A percentile compares a stretch with the other conserved stretches of the same genome.
Evolutionary conservation across 306 rosid genomes (phyloP).

Genomic region (Dryas alaskensis): DNA sequence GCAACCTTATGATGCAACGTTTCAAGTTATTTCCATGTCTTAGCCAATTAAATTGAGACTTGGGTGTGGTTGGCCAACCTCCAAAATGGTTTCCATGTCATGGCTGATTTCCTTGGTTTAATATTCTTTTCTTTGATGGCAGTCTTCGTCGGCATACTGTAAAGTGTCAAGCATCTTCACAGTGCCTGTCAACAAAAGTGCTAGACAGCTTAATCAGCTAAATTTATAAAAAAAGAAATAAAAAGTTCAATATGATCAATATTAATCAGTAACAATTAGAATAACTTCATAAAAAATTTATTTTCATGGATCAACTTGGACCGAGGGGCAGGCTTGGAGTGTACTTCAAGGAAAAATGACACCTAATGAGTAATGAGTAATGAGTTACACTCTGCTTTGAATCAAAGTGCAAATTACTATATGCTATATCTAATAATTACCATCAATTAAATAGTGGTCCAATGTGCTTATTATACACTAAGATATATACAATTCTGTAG

Average conservation of each 20-base stretch:
- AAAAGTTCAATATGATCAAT: background rate
- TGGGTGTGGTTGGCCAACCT: conserved; percentile 6
- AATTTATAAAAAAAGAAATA: background rate
- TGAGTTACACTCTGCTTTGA: background rate
- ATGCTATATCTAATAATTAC: conserved; percentile 10
- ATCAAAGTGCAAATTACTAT: background rate
- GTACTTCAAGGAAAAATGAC: conserved; percentile 5
- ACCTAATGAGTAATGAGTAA: background rate
- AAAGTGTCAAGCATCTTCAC: background rate
- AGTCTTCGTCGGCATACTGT: conserved; percentile 34
- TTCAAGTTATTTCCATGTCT: conserved; percentile 8
- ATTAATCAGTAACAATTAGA: background rate
- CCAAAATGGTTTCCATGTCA: conserved; percentile 55
- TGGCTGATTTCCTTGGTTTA: conserved; percentile 32
- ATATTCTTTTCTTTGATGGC: conserved; percentile 18
- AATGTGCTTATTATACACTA: background rate
- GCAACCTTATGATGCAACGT: conserved; percentile 3
- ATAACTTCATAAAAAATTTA: background rate
- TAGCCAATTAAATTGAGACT: background rate
- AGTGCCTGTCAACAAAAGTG: background rate
- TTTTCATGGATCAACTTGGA: background rate
- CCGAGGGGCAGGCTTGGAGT: conserved; percentile 16
- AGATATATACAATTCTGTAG: background rate
- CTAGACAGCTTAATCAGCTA: background rate
- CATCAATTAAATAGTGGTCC: conserved; percentile 9